Evolutionary conservation across 768 basidiomycete genomes (phyloP), one percentile per base, ranked within the genome.

Genomic region (Xanthoconium stramineum): DNA sequence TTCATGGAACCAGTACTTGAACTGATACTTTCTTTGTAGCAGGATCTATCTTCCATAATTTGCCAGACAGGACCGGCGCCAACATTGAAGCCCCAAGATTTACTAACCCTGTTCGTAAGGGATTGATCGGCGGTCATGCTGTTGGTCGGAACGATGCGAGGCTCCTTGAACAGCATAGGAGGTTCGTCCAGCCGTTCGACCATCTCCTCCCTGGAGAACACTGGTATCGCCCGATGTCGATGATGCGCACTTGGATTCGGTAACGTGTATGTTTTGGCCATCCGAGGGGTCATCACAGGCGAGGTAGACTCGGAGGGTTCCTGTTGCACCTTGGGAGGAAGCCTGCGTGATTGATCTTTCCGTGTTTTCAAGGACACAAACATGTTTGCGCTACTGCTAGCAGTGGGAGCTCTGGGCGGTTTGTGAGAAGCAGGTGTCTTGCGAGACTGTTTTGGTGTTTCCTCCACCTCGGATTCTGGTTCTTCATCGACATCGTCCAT

Each of bases 11-110:
- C 57, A 10, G 67, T 57, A 3, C 72, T 71, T 12, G 65, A 55
- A 24, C 32, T 32, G 33, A 65, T 56, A 4, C 80, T 76, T 61
- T 92, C 91, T 65, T 88, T 91, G 69, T 76, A 92, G 81, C 87
- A 93, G 1, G 80, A 82, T 48, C 89, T 72, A 60, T 94, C 91
- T 65, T 94, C 91, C 42, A 80, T 70, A 36, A 91, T 69, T 56
- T 91, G 86, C 89, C 90, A 93, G 7, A 90, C 62, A 1, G 90
- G 89, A 0, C 91, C 91, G 3, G 82, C 67, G 5, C 90, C 89
- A 14, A 88, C 81, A 60, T 88, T 89, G 63, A 81, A 83, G 0
- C 86, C 83, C 86, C 85, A 89, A 0, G 86, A 76, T 62, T 84
- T 89, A 62, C 78, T 84, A 10, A 88, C 56, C 43, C 86, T 77